Evolutionary conservation across 768 basidiomycete genomes (phyloP).

Genomic region (Boletus reticuloceps): DNA sequence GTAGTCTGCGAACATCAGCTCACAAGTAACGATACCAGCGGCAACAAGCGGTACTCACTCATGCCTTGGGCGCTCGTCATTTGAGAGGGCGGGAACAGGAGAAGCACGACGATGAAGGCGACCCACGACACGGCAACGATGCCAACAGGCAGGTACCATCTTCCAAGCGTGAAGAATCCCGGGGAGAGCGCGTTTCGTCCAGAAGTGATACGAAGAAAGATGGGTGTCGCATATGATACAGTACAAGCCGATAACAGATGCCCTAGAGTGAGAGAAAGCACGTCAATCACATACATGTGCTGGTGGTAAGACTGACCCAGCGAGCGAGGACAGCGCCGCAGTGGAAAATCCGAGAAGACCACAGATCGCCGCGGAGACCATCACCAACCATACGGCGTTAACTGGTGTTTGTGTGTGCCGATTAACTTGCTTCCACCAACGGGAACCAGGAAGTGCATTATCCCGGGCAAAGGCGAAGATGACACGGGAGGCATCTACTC

Average conservation of each 20-base stretch:
- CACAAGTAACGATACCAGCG: neutral
- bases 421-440: conserved; percentile 66
- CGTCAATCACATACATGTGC: neutral
- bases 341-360: conserved; percentile 65
- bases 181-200: conserved; percentile 56
- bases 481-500: conserved; percentile 72
- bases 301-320: conserved; percentile 45
- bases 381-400: conserved; percentile 75
- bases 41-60: conserved; percentile 46
- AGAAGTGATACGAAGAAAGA: conserved; percentile 69
- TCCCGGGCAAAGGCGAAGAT: conserved; percentile 75
- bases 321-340: conserved; percentile 62
- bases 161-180: conserved; percentile 60
- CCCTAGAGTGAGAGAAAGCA: conserved; percentile 35
- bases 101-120: conserved; percentile 53
- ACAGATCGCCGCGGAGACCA: conserved; percentile 51
- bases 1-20: conserved; percentile 47
- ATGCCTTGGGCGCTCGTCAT: conserved; percentile 42
- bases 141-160: conserved; percentile 60
- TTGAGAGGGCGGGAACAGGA: conserved; percentile 54
- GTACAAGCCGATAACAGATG: conserved; percentile 73
- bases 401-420: conserved; percentile 62
- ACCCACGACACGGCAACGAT: conserved; percentile 66
- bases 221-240: conserved; percentile 60
- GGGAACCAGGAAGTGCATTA: conserved; percentile 70